Base-by-base conservation (phyloP, 306 rosid species). In the Pyrus bretschneideri region DNA sequence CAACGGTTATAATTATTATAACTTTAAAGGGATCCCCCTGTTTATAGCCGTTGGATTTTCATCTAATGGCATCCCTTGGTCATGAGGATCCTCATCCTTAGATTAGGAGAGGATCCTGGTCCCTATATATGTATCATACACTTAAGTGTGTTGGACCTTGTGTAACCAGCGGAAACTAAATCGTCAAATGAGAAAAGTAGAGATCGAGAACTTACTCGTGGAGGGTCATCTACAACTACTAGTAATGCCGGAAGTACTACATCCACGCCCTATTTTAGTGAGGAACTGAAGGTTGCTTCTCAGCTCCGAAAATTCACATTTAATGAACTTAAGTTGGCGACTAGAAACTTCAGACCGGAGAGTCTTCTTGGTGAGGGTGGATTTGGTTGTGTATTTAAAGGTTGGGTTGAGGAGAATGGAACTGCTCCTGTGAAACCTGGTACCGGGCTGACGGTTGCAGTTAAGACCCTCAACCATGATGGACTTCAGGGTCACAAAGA, bases 281-380 rank as follows among this genome's bases (percentile, higher is more conserved):
- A 91, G 80, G 99, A 92, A 59, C 87, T 92, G 87, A 95, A 88
- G 90, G 89, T 91, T 74, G 87, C 99, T 80, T 92, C 97, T 61
- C 87, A 91, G 82, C 90, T 95, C 62, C 88, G 97, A 80, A 95
- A 91, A 82, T 95, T 95, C 88, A 88, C 92, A 69, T 95, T 95
- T 83, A 92, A 86, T 29, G 97, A 91, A 42, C 98, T 95, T 61
- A 95, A 90, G 88, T 80, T 84, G 80, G 97, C 99, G 66, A 92
- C 99, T 35, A 91, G 99, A 85, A 95, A 89, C 86, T 95, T 95
- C 85, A 88, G 92, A 83, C 99, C 98, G 1, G 99, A 95, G 81
- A 89, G 96, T 80, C 96, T 95, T 81, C 99, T 95, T 67, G 99
- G 99, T 40, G 99, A 95, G 84, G 99, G 99, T 73, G 99, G 99